Base-by-base conservation (phyloP, 768 basidiomycete genomes). In the Candolleomyces efflorescens region DNA sequence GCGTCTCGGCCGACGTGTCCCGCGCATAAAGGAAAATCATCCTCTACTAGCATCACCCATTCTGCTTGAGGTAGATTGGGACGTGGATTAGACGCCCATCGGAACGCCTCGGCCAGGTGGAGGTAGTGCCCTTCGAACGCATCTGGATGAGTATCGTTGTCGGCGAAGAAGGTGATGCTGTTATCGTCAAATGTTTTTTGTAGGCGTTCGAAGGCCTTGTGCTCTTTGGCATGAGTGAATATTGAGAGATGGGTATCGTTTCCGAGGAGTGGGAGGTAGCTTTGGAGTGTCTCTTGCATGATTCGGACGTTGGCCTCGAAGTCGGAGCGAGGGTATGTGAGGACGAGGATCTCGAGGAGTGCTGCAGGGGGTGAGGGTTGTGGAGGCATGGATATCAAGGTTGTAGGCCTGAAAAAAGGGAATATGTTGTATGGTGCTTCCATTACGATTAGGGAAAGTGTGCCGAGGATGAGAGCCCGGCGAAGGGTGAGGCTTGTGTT, bases 1-100 rank as follows among this genome's bases (percentile, higher is more conserved):
- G 69, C 73, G 7, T 66, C 50, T 69, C 70, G 71, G 22, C 74
- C 74, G 18, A 48, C 51, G 62, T 71, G 69, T 5, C 68, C 68
- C 15, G 68, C 71, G 27, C 75, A 78, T 18, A 78, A 45, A 0
- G 77, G 76, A 47, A 78, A 78, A 59, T 79, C 76, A 60, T 79
- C 76, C 54, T 77, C 77, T 26, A 75, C 65, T 12, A 78, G 64
- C 72, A 77, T 77, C 3, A 78, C 60, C 75, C 75, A 78, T 55
- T 78, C 75, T 13, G 73, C 68, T 36, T 37, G 15, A 20, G 47
- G 27, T 38, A 59, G 57, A n/a, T 15, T 27, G 0, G 58, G 36
- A 4, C 59, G 56, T 41, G 56, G 64, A 44, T 65, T 65, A 36
- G 50, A 36, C 57, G 64, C 60, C 78, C 75, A 78, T 24, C 70